Conservation (phyloP, 2,329 filamentous ascomycete genomes). For the Fusarium sp. region DNA sequence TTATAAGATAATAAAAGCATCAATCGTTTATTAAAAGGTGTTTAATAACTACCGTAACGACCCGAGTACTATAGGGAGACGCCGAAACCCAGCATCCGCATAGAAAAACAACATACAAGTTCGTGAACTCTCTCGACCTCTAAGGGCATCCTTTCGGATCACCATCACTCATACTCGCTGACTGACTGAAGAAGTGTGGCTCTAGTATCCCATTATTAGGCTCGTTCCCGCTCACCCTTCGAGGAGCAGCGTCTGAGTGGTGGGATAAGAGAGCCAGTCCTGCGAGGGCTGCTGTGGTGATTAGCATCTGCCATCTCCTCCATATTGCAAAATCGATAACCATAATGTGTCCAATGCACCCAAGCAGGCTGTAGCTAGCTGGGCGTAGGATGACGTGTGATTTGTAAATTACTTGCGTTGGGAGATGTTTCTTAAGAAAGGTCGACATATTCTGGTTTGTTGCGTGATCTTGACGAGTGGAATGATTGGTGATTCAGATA, state of each 20-base stretch:
- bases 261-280: conserved; percentile 39
- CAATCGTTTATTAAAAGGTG: conserved; percentile 37
- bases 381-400: conserved; percentile 68
- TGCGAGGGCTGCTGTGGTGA: conserved; percentile 25
- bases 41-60: conserved; percentile 32
- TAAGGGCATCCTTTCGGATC: conserved; percentile 26
- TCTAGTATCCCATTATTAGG: conserved; percentile 22
- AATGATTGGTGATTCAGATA: conserved; percentile 46
- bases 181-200: conserved; percentile 36
- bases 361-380: conserved; percentile 57
- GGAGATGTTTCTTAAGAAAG: conserved; percentile 60
- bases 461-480: conserved; percentile 47
- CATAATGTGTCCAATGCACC: conserved; percentile 70
- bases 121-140: conserved; percentile 27
- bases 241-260: conserved; percentile 31
- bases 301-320: conserved; percentile 47
- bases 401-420: conserved; percentile 61
- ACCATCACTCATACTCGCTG: conserved; percentile 31
- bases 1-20: conserved; percentile 27
- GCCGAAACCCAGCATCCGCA: conserved; percentile 27
- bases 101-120: conserved; percentile 40
- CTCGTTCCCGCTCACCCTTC: conserved; percentile 9
- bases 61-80: conserved; percentile 20
- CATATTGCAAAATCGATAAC: conserved; percentile 69
- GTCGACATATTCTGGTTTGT: conserved; percentile 57